These are phyloP conservation scores for Venturia oleaginea DNA, from an alignment of 2,329 filamentous ascomycete species.

Conservation along the genomic window DNA sequence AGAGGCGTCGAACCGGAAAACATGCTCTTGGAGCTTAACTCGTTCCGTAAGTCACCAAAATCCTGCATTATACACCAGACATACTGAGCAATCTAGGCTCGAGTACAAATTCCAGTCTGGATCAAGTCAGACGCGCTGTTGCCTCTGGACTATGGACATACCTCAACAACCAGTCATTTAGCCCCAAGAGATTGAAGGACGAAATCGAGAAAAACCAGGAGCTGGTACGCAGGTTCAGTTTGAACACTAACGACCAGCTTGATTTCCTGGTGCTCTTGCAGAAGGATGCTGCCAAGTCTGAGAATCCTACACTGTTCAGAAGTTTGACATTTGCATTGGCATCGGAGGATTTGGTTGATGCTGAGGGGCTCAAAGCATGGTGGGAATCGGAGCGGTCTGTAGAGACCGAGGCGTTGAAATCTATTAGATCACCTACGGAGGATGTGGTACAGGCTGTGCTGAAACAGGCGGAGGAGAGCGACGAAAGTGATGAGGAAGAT, in stretches of 20 bases:
- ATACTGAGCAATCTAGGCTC: not conserved
- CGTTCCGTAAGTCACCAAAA: conserved; percentile 57
- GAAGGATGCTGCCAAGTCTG: conserved; percentile 57
- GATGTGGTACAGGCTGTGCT: conserved; percentile 41
- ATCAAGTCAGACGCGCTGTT: conserved; percentile 78
- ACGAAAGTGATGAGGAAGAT: conserved; percentile 33
- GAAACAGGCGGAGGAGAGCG: conserved; percentile 44
- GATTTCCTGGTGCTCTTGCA: conserved; percentile 80
- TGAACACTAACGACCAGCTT: conserved; percentile 54
- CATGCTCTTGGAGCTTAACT: conserved; percentile 88
- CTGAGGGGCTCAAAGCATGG: conserved; percentile 82
- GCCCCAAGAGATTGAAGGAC: not conserved
- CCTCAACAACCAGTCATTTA: conserved; percentile 51
- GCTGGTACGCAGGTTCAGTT: conserved; percentile 19
- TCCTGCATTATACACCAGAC: not conserved
- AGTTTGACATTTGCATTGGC: conserved; percentile 45
- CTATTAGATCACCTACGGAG: conserved; percentile 63
- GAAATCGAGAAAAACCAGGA: conserved; percentile 31
- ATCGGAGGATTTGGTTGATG: conserved; percentile 73
- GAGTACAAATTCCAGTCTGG: conserved; percentile 79
- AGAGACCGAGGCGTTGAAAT: conserved; percentile 58
- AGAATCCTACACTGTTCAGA: not conserved
- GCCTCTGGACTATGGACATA: conserved; percentile 77
- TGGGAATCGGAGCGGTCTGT: conserved; percentile 67
- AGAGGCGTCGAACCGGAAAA: conserved; percentile 66